Conservation (phyloP, 306 rosid genomes). For the Quercus wislizeni region DNA sequence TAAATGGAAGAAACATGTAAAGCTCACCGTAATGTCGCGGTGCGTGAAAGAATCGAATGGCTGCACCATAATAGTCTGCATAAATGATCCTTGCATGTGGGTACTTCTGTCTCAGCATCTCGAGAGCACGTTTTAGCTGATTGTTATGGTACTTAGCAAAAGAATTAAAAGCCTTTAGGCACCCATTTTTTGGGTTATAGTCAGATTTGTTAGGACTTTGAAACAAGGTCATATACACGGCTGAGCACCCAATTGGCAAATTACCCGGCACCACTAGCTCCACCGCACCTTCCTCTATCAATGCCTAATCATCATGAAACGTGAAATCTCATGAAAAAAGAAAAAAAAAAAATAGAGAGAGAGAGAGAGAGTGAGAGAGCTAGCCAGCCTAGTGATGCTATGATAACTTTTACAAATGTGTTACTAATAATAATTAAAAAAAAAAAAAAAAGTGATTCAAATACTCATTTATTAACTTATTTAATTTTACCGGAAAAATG, state of each 20-base stretch:
- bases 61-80: conserved; percentile 59
- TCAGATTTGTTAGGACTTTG: conserved; percentile 29
- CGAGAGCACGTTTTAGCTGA: conserved; percentile 42
- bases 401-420: no score
- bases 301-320: conserved; percentile 28
- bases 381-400: no score
- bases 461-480: no score
- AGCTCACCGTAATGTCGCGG: conserved; percentile 51
- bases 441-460: no score
- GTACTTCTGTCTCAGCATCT: conserved; percentile 31
- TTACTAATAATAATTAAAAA: no score
- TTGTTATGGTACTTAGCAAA: conserved; percentile 49
- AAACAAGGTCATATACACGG: conserved; percentile 45
- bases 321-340: background rate
- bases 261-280: conserved; percentile 67
- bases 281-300: conserved; percentile 69
- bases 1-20: no score
- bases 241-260: conserved; percentile 65
- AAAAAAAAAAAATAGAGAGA: no score
- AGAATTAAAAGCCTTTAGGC: conserved; percentile 53
- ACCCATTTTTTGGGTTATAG: conserved; percentile 51
- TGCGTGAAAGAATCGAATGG: conserved; percentile 42
- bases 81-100: conserved; percentile 55
- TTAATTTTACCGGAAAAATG: no score
- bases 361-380: no score